Conservation (phyloP, 768 basidiomycete genomes). For the Favolaschia claudopus region DNA sequence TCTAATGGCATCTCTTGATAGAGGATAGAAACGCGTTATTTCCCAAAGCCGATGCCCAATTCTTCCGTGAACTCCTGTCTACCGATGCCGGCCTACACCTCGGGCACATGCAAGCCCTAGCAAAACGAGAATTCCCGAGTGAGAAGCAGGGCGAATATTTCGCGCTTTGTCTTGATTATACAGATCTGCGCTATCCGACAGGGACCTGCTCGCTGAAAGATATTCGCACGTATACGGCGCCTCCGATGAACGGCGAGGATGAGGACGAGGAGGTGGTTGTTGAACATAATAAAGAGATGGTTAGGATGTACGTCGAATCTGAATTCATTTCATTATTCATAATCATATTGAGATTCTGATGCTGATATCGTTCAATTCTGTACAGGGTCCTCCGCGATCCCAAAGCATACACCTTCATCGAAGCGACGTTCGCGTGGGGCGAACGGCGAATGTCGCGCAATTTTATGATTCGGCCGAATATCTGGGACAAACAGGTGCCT, state of each 20-base stretch:
- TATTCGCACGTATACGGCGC: slow-evolving; percentile 19
- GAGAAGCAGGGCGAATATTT: slow-evolving; percentile 12
- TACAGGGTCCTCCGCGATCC: slow-evolving; percentile 17
- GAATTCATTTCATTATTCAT: background rate
- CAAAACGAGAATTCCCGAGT: slow-evolving; percentile 1
- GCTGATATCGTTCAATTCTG: too few species aligned
- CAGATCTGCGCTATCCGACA: slow-evolving; percentile 8
- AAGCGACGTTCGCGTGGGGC: slow-evolving; percentile 12
- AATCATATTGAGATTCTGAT: too few species aligned
- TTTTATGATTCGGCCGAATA: slow-evolving; percentile 9
- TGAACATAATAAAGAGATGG: slow-evolving; percentile 19
- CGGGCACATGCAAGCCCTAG: slow-evolving; percentile 4
- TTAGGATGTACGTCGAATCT: slow-evolving; percentile 16
- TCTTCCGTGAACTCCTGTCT: slow-evolving; percentile 12
- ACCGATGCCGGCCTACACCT: slow-evolving; percentile 4
- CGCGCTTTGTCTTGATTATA: slow-evolving; percentile 18
- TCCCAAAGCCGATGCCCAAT: background rate
- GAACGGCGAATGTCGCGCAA: slow-evolving; percentile 10
- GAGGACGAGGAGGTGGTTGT: slow-evolving; percentile 7
- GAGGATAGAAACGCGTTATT: background rate
- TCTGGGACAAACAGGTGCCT: background rate
- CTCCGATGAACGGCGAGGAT: slow-evolving; percentile 1
- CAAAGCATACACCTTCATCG: slow-evolving; percentile 14
- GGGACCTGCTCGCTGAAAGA: slow-evolving; percentile 24
- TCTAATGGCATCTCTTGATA: too few species aligned